phyloP scores from a whole-genome alignment of 129 eudicot genomes.

The Pulicaria dysenterica region DNA sequence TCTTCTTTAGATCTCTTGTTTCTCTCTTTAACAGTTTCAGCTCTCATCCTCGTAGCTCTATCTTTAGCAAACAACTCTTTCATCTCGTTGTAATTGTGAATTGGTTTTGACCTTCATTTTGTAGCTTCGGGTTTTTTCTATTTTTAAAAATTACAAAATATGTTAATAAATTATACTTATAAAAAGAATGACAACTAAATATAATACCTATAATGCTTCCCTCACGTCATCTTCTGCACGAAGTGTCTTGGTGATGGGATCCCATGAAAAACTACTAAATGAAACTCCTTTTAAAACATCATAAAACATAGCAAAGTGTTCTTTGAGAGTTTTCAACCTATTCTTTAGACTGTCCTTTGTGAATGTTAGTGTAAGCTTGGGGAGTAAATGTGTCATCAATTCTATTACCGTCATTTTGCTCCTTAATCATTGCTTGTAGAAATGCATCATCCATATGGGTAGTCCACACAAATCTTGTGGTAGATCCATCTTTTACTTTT shows the following conservation, averaged over 20 bases:
- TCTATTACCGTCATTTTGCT: neutral
- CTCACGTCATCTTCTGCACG: neutral
- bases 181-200: neutral
- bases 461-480: neutral
- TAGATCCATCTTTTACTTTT: too few species aligned
- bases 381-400: neutral
- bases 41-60: neutral
- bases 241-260: neutral
- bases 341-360: conserved; percentile 2
- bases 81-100: neutral
- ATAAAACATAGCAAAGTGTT: neutral
- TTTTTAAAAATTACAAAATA: neutral
- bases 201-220: neutral
- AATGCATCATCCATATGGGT: neutral
- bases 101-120: neutral
- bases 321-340: neutral
- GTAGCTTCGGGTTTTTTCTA: neutral
- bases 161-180: neutral
- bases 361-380: neutral
- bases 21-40: neutral
- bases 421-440: neutral
- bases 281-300: neutral
- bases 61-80: neutral
- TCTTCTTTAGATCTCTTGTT: neutral
- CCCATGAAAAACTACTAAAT: neutral